phyloP scores from a whole-genome alignment of 208 protist genomes.

The Crithidia expoeki region DNA sequence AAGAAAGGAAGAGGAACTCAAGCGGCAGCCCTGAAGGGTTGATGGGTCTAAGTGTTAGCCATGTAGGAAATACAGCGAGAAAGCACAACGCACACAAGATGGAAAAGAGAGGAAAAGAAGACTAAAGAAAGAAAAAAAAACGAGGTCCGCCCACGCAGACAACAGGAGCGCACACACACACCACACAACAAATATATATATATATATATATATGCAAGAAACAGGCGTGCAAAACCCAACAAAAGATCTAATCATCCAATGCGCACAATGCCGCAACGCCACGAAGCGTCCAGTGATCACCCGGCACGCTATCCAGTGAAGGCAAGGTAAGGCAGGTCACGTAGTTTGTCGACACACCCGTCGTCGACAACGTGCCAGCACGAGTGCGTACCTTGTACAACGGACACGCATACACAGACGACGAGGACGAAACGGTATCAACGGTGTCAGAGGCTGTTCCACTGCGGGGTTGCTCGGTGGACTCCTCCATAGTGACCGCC shows the following conservation, averaged over 20 bases:
- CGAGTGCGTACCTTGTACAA: constrained; percentile 93
- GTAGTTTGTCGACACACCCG: constrained; percentile 92
- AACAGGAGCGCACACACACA: neutral
- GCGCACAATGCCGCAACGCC: constrained; percentile 92
- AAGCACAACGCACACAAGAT: too few species aligned
- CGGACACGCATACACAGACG: constrained; percentile 80
- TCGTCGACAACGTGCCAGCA: constrained; percentile 89
- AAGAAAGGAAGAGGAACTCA: constrained; percentile 5
- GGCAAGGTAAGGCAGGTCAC: constrained; percentile 83
- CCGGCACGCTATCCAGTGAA: constrained; percentile 50
- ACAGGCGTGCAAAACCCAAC: too few species aligned
- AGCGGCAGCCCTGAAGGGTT: neutral
- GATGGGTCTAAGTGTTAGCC: neutral
- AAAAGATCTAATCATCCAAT: constrained; percentile 85
- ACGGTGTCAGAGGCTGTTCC: neutral
- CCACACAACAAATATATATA: neutral
- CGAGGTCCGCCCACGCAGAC: neutral
- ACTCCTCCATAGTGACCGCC: constrained; percentile 61
- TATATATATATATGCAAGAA: neutral
- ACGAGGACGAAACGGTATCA: constrained; percentile 3
- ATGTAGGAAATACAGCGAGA: too few species aligned
- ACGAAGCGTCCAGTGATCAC: constrained; percentile 91
- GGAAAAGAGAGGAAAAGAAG: neutral
- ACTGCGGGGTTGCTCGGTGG: neutral
- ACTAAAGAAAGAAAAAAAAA: neutral